These are phyloP conservation scores for Penicillium crustosum DNA, from an alignment of 2,329 filamentous ascomycete species.

Conservation along the genomic window DNA sequence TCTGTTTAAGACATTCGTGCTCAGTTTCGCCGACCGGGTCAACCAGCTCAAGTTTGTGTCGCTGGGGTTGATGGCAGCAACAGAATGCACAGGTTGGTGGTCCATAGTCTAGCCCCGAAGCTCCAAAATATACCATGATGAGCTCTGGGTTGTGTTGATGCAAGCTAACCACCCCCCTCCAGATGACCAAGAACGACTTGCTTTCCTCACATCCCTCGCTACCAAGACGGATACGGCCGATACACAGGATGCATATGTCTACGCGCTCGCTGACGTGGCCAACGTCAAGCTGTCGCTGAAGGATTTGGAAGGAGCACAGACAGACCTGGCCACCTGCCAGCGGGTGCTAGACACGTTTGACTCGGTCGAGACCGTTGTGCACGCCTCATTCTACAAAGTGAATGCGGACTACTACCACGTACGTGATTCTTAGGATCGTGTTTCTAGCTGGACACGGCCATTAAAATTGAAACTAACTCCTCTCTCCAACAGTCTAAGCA, in stretches of 20 bases:
- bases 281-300: constrained; percentile 78
- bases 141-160: constrained; percentile 3
- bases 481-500: constrained; percentile 60
- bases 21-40: constrained; percentile 97
- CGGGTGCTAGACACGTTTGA: constrained; percentile 88
- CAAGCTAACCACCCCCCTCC: constrained; percentile 13
- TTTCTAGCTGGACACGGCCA: neutral
- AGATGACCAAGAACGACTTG: constrained; percentile 85
- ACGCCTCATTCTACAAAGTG: constrained; percentile 93
- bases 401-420: constrained; percentile 94
- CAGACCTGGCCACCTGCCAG: constrained; percentile 84
- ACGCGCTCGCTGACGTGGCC: constrained; percentile 86
- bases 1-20: constrained; percentile 92
- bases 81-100: constrained; percentile 61
- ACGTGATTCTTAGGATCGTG: constrained; percentile 2
- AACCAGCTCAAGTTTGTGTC: constrained; percentile 97
- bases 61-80: constrained; percentile 80
- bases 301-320: constrained; percentile 77
- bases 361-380: constrained; percentile 90
- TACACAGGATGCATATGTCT: constrained; percentile 94
- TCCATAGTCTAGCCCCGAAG: neutral
- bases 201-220: constrained; percentile 79
- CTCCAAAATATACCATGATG: neutral
- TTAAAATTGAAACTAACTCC: constrained; percentile 4
- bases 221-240: constrained; percentile 88